Percentiles rank a stretch among this genome's conserved stretches.
These are phyloP conservation scores for Xylariaceae sp. DNA, from an alignment of 2,329 filamentous ascomycete genomes.

Conservation along the genomic window DNA sequence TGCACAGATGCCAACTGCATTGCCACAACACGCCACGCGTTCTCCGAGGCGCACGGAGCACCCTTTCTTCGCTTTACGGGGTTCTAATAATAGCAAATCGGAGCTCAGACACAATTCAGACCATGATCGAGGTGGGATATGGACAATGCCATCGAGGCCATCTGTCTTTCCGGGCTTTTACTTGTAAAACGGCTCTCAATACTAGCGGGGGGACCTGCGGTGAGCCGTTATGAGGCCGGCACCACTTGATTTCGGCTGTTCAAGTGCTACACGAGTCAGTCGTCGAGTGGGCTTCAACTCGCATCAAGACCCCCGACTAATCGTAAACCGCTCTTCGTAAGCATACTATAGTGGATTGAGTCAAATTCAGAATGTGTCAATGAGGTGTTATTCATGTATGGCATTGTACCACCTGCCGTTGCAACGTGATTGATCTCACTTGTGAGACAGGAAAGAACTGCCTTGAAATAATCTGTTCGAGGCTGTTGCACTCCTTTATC, in stretches of 20 bases:
- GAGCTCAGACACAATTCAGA: too few relatives aligned
- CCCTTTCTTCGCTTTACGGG: too few relatives aligned
- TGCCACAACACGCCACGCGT: too few relatives aligned
- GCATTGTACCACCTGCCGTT: neutral
- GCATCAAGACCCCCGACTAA: neutral
- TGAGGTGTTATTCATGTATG: neutral
- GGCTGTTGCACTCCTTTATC: neutral
- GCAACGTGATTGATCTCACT: neutral
- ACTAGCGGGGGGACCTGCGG: neutral
- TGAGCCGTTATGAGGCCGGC: neutral
- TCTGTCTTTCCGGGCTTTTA: neutral
- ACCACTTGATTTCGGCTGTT: neutral
- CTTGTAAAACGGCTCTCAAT: neutral
- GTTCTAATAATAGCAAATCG: too few relatives aligned
- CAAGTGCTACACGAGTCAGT: neutral
- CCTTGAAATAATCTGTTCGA: neutral
- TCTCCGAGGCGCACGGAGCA: too few relatives aligned
- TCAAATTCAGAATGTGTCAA: neutral
- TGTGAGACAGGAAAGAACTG: neutral
- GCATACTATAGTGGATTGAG: neutral
- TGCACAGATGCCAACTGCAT: neutral
- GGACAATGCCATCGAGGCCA: neutral
- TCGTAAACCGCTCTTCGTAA: neutral
- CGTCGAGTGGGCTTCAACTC: neutral
- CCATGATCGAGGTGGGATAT: neutral